Base-by-base conservation (phyloP, 768 basidiomycete genomes). In the Boletus rufocinnamomeus region DNA sequence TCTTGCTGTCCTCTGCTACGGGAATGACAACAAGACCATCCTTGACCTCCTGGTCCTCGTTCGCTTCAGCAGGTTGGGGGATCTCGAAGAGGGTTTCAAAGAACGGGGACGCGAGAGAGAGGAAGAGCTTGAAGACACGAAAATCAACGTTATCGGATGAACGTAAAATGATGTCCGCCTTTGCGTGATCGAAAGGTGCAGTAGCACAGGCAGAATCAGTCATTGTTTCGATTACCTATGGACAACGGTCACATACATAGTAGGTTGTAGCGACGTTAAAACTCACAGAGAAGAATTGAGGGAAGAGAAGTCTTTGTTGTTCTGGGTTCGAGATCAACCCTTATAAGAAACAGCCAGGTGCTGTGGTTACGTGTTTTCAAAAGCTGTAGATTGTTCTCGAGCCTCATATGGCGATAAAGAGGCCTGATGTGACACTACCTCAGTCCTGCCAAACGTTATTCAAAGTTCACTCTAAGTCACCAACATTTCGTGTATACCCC, bases 181-280 rank as follows among this genome's bases (percentile, higher is more conserved):
- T 61, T 4, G 46, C 23, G 14, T 70, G 66, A 34, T 65, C 56
- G 2, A 70, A 69, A 8, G 66, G 68, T 2, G 61, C 35, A 1
- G 49, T 11, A 2, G 67, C 69, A 21, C 43, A 49, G 28, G 7
- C 13, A 4, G 19, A 8, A 2, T 52, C 23, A 6, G 30, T 2
- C 61, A 56, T 56, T 5, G 21, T 50, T 4, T 16, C 10, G 19
- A 16, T 40, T 35, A 23, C 3, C 43, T 56, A 23, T 21, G 6
- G 4, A 23, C 2, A 21, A 41, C 14, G 10, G 17, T 58, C 1
- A 48, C 7, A 37, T 14, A 13, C 23, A 17, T 9, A n/a, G 25
- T 5, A 8, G 34, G 43, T 4, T 5, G 23, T 23, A 28, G 28
- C 2, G 9, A 45, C 13, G 13, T 4, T 5, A 4, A 25, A 14